Percentiles rank a stretch among this genome's conserved stretches.
Conservation (phyloP, 2,329 filamentous ascomycete genomes). For the Aurifilum marmelostoma region DNA sequence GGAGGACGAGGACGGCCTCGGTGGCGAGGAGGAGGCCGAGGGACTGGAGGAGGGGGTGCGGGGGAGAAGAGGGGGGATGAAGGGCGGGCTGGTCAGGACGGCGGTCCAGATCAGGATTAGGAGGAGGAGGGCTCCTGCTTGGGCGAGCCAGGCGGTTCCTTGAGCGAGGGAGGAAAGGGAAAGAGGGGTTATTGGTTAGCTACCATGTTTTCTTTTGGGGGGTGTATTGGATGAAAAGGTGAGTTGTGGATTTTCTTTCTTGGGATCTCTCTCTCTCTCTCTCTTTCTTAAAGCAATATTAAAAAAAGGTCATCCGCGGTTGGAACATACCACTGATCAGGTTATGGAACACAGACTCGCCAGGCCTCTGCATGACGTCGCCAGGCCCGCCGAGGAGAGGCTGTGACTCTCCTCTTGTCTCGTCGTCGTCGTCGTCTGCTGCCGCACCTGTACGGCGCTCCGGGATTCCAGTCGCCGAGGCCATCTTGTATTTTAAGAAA, state of each 20-base stretch:
- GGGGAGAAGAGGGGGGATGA: conserved; percentile 80
- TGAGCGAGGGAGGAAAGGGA: conserved; percentile 28
- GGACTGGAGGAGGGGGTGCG: conserved; percentile 76
- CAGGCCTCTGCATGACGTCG: conserved; percentile 71
- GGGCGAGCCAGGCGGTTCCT: conserved; percentile 83
- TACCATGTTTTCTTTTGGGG: too few species aligned
- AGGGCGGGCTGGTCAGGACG: conserved; percentile 64
- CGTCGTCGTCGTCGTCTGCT: conserved; percentile 23
- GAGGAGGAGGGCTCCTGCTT: conserved; percentile 77
- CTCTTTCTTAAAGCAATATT: too few species aligned
- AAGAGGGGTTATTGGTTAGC: too few species aligned
- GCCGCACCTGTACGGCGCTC: conserved; percentile 48
- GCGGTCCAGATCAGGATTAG: conserved; percentile 76
- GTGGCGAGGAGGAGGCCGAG: conserved; percentile 74
- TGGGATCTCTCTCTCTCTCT: too few species aligned
- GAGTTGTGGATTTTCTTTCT: too few species aligned
- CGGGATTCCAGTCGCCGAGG: conserved; percentile 70
- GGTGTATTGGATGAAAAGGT: too few species aligned
- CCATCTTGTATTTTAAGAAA: conserved; percentile 60
- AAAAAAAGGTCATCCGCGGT: too few species aligned
- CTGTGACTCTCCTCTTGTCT: conserved; percentile 58
- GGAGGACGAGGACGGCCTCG: conserved; percentile 81
- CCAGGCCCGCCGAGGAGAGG: conserved; percentile 73
- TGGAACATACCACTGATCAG: conserved; percentile 68
- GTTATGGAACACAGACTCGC: conserved; percentile 68